Evolutionary conservation across 192 early-diverging fungal species (phyloP).

Genomic region (Fimicolochytrium jonesii): DNA sequence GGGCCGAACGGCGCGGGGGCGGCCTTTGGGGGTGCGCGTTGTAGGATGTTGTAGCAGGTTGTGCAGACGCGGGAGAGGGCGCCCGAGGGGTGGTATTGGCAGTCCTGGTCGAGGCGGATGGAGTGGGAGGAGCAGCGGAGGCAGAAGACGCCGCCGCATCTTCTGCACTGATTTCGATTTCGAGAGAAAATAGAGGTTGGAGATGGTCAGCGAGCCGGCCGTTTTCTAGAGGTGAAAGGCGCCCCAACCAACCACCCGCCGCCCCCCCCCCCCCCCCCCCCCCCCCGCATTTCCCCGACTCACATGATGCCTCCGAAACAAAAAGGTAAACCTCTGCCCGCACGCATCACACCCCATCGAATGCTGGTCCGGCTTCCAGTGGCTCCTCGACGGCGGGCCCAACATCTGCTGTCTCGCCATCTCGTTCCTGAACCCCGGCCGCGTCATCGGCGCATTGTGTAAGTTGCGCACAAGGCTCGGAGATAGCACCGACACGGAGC

Average conservation of each 20-base stretch:
- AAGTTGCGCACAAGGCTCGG: too few species aligned
- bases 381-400: conserved; percentile 10
- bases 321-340: neutral
- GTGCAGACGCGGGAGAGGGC: conserved; percentile 1
- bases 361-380: conserved; percentile 15
- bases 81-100: conserved; percentile 11
- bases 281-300: too few species aligned
- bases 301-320: conserved; percentile 12
- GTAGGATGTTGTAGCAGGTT: neutral
- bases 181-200: too few species aligned
- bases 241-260: too few species aligned
- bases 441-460: too few species aligned
- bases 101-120: conserved; percentile 6
- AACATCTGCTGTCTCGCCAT: neutral
- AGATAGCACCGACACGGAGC: too few species aligned
- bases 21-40: neutral
- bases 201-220: too few species aligned
- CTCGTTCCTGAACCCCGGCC: neutral
- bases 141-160: conserved; percentile 20
- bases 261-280: too few species aligned
- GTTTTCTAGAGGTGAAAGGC: too few species aligned
- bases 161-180: conserved; percentile 10
- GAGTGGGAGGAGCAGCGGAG: conserved; percentile 1
- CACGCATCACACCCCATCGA: conserved; percentile 1
- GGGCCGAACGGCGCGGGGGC: neutral